phyloP scores from a whole-genome alignment of 257 asterid genomes.

The Petunia secreta region DNA sequence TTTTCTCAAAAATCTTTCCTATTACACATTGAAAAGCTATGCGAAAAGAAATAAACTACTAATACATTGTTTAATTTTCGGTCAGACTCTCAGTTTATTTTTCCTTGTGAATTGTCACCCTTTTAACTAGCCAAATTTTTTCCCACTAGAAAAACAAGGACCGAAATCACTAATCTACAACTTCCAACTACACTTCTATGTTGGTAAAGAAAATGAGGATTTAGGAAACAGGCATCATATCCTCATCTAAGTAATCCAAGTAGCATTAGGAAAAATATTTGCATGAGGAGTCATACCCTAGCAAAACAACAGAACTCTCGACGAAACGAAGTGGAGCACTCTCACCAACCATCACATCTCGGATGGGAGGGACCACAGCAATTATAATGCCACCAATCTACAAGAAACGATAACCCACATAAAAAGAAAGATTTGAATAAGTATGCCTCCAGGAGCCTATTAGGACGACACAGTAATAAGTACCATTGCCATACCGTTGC shows the following conservation, averaged over 20 bases:
- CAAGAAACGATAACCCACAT: not conserved
- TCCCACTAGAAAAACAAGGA: no score
- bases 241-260: not conserved
- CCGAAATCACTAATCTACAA: no score
- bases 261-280: slow-evolving; percentile 17
- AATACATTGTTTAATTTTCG: not conserved
- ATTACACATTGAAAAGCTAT: not conserved
- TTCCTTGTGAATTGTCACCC: no score
- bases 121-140: no score
- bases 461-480: slow-evolving; percentile 1
- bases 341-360: slow-evolving; percentile 33
- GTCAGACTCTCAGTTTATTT: not conserved
- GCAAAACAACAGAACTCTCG: slow-evolving; percentile 34
- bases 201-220: not conserved
- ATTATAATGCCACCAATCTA: slow-evolving; percentile 43
- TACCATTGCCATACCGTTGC: slow-evolving; percentile 41
- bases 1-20: not conserved
- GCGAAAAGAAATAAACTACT: not conserved
- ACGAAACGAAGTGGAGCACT: slow-evolving; percentile 43
- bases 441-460: not conserved
- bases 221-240: not conserved
- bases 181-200: no score
- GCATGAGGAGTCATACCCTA: slow-evolving; percentile 38
- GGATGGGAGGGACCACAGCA: slow-evolving; percentile 37
- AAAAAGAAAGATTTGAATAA: not conserved